phyloP scores from a whole-genome alignment of 2,329 filamentous ascomycete genomes.

The Helotiales sp. region DNA sequence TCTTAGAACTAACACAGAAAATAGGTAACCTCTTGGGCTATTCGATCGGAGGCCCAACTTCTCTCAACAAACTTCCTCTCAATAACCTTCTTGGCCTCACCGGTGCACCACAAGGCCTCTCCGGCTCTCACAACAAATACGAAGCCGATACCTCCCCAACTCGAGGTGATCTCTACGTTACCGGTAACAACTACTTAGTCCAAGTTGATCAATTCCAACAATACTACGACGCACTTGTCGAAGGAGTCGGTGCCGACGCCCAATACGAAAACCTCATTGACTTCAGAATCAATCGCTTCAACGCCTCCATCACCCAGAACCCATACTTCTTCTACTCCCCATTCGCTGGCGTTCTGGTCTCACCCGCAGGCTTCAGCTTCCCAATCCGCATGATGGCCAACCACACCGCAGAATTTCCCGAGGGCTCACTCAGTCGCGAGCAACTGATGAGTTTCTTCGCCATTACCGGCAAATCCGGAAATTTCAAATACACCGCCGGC shows the following conservation, averaged over 20 bases:
- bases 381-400: constrained; percentile 29
- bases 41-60: background rate
- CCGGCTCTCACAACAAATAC: constrained; percentile 54
- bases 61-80: background rate
- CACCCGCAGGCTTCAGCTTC: constrained; percentile 25
- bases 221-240: constrained; percentile 37
- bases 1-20: background rate
- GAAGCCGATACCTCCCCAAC: constrained; percentile 55
- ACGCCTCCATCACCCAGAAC: constrained; percentile 50
- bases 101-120: constrained; percentile 47
- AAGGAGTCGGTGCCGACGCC: background rate
- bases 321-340: constrained; percentile 53
- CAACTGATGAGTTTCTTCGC: constrained; percentile 35
- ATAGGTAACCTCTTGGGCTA: background rate
- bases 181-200: constrained; percentile 50
- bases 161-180: constrained; percentile 52
- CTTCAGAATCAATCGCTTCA: constrained; percentile 45
- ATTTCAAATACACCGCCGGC: constrained; percentile 15
- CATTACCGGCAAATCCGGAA: constrained; percentile 28
- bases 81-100: constrained; percentile 21
- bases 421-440: constrained; percentile 39
- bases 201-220: constrained; percentile 52
- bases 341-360: constrained; percentile 23
- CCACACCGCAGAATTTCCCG: constrained; percentile 26
- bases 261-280: constrained; percentile 42